Conservation (phyloP, 306 rosid genomes). For the Purshia tridentata region DNA sequence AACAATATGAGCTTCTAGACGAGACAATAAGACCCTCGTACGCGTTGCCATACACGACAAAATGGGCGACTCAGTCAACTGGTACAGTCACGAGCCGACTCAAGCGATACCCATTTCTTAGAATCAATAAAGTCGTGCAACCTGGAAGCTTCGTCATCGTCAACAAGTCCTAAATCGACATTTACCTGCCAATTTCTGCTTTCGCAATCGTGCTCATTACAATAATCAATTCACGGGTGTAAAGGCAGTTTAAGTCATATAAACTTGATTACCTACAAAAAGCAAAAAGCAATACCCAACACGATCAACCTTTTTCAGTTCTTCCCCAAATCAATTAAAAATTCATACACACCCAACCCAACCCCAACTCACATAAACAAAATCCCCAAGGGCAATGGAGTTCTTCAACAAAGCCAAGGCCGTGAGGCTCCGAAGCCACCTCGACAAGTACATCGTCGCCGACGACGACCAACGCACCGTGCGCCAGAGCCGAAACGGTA, state of each 20-base stretch:
- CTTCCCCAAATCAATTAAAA: too few relatives aligned
- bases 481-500: constrained; percentile 61
- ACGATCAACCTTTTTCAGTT: constrained; percentile 5
- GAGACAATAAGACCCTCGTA: background rate
- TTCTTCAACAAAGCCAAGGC: constrained; percentile 47
- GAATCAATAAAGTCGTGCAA: too few relatives aligned
- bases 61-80: too few relatives aligned
- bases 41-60: background rate
- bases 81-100: too few relatives aligned
- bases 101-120: too few relatives aligned
- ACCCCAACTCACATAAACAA: too few relatives aligned
- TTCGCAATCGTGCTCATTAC: background rate
- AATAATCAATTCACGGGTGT: too few relatives aligned
- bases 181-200: constrained; percentile 23
- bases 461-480: constrained; percentile 44
- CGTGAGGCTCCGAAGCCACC: constrained; percentile 67
- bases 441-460: constrained; percentile 64
- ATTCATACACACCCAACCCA: too few relatives aligned
- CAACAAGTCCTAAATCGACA: background rate
- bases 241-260: too few relatives aligned
- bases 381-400: constrained; percentile 55
- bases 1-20: constrained; percentile 2
- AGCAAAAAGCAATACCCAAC: constrained; percentile 37
- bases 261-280: constrained; percentile 12
- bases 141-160: constrained; percentile 33